Evolutionary conservation across 345 rosid genomes (phyloP).

Genomic region (sweet orange (Citrus sinensis)): DNA sequence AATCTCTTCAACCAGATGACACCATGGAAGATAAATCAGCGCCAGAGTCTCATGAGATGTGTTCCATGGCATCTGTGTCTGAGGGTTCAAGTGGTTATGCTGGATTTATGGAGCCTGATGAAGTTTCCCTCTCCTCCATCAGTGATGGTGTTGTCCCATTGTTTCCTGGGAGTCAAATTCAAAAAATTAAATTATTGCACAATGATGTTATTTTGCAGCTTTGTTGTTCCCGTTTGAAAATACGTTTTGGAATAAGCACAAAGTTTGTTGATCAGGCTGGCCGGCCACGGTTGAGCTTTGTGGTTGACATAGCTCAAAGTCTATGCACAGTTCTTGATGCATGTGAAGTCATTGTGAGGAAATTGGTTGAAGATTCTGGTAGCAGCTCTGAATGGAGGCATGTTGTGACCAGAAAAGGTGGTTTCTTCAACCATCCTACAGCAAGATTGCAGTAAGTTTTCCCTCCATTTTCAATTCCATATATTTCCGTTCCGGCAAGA

Average conservation of each 20-base stretch:
- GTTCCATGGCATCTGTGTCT: conserved; percentile 24
- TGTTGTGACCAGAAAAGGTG: conserved; percentile 35
- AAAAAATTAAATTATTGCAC: conserved; percentile 43
- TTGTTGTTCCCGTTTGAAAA: conserved; percentile 43
- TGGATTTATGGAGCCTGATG: conserved; percentile 50
- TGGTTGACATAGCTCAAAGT: conserved; percentile 55
- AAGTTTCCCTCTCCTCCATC: conserved; percentile 47
- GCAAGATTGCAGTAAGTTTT: conserved; percentile 71
- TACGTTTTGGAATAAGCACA: conserved; percentile 55
- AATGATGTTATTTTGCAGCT: conserved; percentile 49
- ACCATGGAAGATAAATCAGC: conserved; percentile 52
- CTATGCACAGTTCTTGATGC: conserved; percentile 56
- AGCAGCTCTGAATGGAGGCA: conserved; percentile 66
- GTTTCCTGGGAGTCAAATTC: conserved; percentile 40
- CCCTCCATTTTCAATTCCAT: not conserved
- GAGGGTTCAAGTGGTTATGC: conserved; percentile 39
- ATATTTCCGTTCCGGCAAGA: not conserved
- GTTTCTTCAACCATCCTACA: conserved; percentile 41
- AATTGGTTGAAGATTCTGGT: conserved; percentile 45
- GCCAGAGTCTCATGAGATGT: conserved; percentile 22
- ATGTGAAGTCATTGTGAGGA: conserved; percentile 50
- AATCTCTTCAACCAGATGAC: conserved; percentile 39
- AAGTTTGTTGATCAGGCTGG: conserved; percentile 57
- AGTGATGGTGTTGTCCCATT: conserved; percentile 46
- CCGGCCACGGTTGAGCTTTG: conserved; percentile 57